phyloP scores from a whole-genome alignment of 192 early-diverging fungal genomes.

The Podila epicladia region DNA sequence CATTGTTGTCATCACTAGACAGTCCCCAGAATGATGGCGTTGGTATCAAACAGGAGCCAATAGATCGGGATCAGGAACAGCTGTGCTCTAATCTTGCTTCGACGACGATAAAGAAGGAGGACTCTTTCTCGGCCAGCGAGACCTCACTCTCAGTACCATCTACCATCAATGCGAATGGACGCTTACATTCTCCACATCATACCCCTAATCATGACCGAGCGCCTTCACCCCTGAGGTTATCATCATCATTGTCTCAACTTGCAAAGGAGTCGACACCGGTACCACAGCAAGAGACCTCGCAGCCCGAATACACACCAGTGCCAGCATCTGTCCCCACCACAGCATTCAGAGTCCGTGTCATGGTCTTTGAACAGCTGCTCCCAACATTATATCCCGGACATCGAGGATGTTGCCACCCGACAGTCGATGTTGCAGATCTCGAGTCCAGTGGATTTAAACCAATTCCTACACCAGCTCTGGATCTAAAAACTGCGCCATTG shows the following conservation, averaged over 20 bases:
- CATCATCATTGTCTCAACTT: conserved; percentile 14
- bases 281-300: background rate
- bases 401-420: conserved; percentile 52
- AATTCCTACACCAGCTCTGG: background rate
- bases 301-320: background rate
- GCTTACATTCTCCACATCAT: conserved; percentile 18
- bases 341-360: conserved; percentile 73
- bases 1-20: background rate
- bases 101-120: conserved; percentile 36
- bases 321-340: conserved; percentile 54
- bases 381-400: conserved; percentile 62
- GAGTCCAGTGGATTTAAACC: conserved; percentile 7
- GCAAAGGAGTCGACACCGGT: conserved; percentile 2
- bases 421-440: conserved; percentile 36
- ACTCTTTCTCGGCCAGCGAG: conserved; percentile 20
- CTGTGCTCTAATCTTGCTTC: conserved; percentile 6
- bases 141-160: conserved; percentile 17
- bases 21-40: conserved; percentile 2
- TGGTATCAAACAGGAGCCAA: conserved; percentile 26
- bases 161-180: conserved; percentile 22
- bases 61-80: conserved; percentile 23
- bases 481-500: background rate
- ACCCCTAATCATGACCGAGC: conserved; percentile 34
- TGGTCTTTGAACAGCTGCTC: conserved; percentile 82
- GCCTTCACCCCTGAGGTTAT: conserved; percentile 7